Evolutionary conservation across 2,329 filamentous ascomycete genomes (phyloP).

Genomic region (Arthrobotrys entomopaga): DNA sequence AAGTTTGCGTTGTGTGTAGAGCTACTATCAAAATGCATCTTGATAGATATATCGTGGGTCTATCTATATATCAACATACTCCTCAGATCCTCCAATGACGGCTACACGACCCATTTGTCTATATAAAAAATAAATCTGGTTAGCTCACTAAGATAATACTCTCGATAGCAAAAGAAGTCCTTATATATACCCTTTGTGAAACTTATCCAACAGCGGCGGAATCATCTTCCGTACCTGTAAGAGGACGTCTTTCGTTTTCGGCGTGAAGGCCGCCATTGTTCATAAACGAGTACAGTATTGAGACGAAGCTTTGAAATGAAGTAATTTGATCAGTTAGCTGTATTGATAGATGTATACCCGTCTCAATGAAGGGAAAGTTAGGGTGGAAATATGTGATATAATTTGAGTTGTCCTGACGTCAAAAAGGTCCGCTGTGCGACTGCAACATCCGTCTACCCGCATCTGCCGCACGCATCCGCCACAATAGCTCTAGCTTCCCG

Average conservation of each 20-base stretch:
- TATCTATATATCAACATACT: conserved; percentile 65
- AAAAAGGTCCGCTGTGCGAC: conserved; percentile 25
- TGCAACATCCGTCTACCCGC: background rate
- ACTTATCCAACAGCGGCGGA: conserved; percentile 91
- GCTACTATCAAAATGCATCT: no score
- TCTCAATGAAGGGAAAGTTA: no score
- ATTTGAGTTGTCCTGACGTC: conserved; percentile 26
- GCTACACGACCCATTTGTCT: conserved; percentile 91
- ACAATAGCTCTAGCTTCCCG: background rate
- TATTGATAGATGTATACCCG: no score
- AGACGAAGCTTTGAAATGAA: background rate
- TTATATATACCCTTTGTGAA: conserved; percentile 83
- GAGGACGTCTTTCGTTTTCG: conserved; percentile 77
- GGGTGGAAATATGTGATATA: background rate
- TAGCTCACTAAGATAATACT: background rate
- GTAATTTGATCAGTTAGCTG: background rate
- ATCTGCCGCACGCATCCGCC: conserved; percentile 5
- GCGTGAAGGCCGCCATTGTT: conserved; percentile 22
- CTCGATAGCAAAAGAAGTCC: background rate
- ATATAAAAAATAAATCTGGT: conserved; percentile 61
- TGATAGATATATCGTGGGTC: no score
- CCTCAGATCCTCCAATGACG: conserved; percentile 92
- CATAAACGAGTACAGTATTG: background rate
- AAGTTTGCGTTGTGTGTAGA: no score
- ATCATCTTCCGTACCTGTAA: conserved; percentile 86